These are phyloP conservation scores for Phytophthora megakarya DNA, from an alignment of 352 stramenopile genomes.

Conservation along the genomic window DNA sequence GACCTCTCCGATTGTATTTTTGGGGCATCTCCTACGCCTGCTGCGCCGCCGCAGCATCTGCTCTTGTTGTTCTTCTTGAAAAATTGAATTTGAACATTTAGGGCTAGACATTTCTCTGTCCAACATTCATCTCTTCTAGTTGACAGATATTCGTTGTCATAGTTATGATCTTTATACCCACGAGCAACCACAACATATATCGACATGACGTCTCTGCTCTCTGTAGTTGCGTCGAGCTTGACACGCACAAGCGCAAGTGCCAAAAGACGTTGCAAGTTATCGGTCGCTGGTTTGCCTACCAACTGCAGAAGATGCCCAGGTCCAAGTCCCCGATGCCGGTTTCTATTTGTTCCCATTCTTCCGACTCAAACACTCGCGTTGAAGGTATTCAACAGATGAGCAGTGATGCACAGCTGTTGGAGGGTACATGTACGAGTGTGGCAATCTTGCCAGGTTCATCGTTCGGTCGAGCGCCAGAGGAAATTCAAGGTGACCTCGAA, in stretches of 20 bases:
- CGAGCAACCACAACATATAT: conserved; percentile 6
- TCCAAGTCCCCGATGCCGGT: conserved; percentile 73
- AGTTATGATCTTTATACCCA: too few species aligned
- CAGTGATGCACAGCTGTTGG: conserved; percentile 78
- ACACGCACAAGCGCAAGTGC: conserved; percentile 81
- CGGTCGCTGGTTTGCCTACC: conserved; percentile 78
- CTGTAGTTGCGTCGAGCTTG: conserved; percentile 75
- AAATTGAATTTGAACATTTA: too few species aligned
- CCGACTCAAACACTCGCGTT: conserved; percentile 55
- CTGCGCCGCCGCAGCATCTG: too few species aligned
- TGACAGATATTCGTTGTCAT: too few species aligned
- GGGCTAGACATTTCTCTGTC: too few species aligned
- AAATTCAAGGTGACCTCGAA: conserved; percentile 90
- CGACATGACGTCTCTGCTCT: conserved; percentile 18
- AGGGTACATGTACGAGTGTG: conserved; percentile 86
- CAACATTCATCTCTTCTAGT: too few species aligned
- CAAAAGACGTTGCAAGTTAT: conserved; percentile 85
- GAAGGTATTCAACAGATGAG: conserved; percentile 67
- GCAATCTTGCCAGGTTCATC: conserved; percentile 84
- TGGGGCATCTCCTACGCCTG: too few species aligned
- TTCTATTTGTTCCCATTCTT: conserved; percentile 91
- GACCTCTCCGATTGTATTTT: too few species aligned
- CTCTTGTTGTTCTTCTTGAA: too few species aligned
- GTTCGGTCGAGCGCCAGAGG: conserved; percentile 75
- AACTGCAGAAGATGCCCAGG: conserved; percentile 82